Conservation (phyloP, 495 filamentous ascomycete genomes). For the Penicillium lagena region DNA sequence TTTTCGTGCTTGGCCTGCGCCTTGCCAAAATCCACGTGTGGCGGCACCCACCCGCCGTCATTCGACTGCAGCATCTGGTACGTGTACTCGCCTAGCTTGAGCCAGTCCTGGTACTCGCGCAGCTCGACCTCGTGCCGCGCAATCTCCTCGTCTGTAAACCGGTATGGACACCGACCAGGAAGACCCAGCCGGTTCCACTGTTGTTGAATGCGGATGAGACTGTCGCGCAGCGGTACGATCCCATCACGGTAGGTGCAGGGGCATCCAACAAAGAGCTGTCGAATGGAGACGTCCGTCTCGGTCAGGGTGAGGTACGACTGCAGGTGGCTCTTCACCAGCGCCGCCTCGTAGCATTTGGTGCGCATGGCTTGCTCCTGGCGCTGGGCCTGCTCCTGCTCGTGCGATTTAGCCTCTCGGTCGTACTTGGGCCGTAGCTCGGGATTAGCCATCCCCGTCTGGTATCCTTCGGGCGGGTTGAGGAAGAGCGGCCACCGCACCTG, state of each 20-base stretch:
- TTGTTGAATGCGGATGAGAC: slow-evolving; percentile 13
- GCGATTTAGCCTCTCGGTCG: slow-evolving; percentile 6
- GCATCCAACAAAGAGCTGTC: slow-evolving; percentile 13
- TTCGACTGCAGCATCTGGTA: slow-evolving; percentile 21
- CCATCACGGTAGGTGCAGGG: slow-evolving; percentile 20
- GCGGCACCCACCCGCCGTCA: slow-evolving; percentile 23
- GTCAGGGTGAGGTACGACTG: slow-evolving; percentile 17
- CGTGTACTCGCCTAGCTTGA: slow-evolving; percentile 14
- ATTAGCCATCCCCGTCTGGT: slow-evolving; percentile 9
- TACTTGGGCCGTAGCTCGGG: slow-evolving; percentile 21
- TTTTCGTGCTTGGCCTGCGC: slow-evolving; percentile 9
- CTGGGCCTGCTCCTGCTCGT: slow-evolving; percentile 11
- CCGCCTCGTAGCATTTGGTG: slow-evolving; percentile 24
- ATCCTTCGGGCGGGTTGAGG: slow-evolving; percentile 16
- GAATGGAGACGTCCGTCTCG: slow-evolving; percentile 6
- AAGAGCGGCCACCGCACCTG: slow-evolving; percentile 26
- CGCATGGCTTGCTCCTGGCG: slow-evolving; percentile 5
- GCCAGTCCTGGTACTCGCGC: slow-evolving; percentile 17
- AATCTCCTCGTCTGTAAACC: slow-evolving; percentile 12
- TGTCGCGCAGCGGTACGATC: slow-evolving; percentile 20
- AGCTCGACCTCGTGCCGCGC: slow-evolving; percentile 10
- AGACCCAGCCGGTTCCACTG: slow-evolving; percentile 16
- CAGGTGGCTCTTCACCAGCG: slow-evolving; percentile 10
- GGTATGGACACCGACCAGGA: slow-evolving; percentile 12
- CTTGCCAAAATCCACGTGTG: slow-evolving; percentile 16